Base-by-base conservation (phyloP, 148 eudicot genomes). In the Fagopyrum homotropicum region DNA sequence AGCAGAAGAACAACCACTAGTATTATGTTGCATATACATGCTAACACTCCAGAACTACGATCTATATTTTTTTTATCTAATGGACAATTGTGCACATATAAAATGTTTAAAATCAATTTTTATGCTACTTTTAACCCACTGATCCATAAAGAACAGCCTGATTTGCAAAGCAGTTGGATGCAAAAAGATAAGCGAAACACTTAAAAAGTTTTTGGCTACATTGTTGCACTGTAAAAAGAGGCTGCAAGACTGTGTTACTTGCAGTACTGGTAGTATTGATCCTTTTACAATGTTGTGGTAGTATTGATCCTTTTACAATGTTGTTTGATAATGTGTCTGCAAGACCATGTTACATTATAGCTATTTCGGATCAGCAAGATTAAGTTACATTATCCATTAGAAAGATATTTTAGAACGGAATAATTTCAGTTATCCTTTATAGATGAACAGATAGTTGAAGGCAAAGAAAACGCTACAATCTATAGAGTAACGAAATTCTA, bases 71-170 rank as follows among this genome's bases (percentile, higher is more conserved):
- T 12, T 51, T 15, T n/a, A 17, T 55, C 4, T 16, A 5, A 16
- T n/a, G 59, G 16, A 12, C 16, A 1, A 55, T 17, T 16, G 5
- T 1, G 22, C 60, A 55, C 0, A 35, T 52, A 3, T 15, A 17
- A 6, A 52, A 52, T 12, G 19, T 52, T 55, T 14, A 55, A 55
- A 55, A 55, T n/a, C 19, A 54, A 16, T 5, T 17, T 1, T 17
- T 9, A 6, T 56, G 60, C 29, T 56, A n/a, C 9, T 56, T 56
- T 55, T n/a, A 5, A 75, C 92, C 89, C 69, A 88, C 92, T 16
- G 86, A 77, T 73, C 84, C 89, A 79, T 88, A 88, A 48, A 88
- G 80, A 64, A 88, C 75, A 45, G 89, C 92, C 89, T 88, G 88
- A 81, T 55, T 46, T 35, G 19, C 30, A 56, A 19, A 17, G n/a